Evolutionary conservation across 805 yeast species (phyloP).

Genomic region (Helenozyma rhizophorensis): DNA sequence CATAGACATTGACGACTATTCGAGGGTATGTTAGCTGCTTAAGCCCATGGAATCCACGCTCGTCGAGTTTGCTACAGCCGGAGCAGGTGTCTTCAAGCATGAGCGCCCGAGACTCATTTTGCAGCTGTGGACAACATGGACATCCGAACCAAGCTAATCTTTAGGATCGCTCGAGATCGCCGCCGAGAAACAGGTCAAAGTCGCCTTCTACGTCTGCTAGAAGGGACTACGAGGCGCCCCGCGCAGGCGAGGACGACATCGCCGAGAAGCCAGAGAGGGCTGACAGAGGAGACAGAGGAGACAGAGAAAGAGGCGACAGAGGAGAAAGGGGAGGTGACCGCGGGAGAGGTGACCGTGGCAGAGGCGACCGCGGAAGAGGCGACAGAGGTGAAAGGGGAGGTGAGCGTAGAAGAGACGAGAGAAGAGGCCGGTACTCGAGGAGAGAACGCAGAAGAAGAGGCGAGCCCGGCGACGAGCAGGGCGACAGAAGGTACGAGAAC

Average conservation of each 20-base stretch:
- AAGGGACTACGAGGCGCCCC: slow-evolving; percentile 25
- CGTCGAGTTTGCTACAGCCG: too few relatives aligned
- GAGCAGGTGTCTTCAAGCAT: too few relatives aligned
- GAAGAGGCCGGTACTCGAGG: too few relatives aligned
- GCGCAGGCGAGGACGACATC: slow-evolving; percentile 11
- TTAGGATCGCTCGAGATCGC: slow-evolving; percentile 26
- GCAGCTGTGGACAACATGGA: too few relatives aligned
- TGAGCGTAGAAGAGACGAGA: slow-evolving; percentile 22
- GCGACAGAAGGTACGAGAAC: slow-evolving; percentile 49
- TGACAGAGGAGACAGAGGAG: slow-evolving; percentile 16
- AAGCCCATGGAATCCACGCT: too few relatives aligned
- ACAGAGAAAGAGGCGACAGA: slow-evolving; percentile 20
- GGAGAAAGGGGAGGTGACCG: slow-evolving; percentile 14
- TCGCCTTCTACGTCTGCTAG: slow-evolving; percentile 33
- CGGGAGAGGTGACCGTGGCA: slow-evolving; percentile 8
- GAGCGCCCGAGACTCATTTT: too few relatives aligned
- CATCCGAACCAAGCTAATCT: too few relatives aligned
- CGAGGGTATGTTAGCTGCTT: slow-evolving; percentile 46
- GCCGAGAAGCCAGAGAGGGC: too few relatives aligned
- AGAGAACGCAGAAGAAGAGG: slow-evolving; percentile 18
- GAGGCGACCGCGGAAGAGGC: slow-evolving; percentile 9
- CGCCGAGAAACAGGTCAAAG: slow-evolving; percentile 21
- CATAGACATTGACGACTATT: slow-evolving; percentile 61
- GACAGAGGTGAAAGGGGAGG: slow-evolving; percentile 22
- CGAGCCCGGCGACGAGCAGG: slow-evolving; percentile 4